Evolutionary conservation across 169 alveolate species (phyloP).

Genomic region (Cryptosporidium sp.): DNA sequence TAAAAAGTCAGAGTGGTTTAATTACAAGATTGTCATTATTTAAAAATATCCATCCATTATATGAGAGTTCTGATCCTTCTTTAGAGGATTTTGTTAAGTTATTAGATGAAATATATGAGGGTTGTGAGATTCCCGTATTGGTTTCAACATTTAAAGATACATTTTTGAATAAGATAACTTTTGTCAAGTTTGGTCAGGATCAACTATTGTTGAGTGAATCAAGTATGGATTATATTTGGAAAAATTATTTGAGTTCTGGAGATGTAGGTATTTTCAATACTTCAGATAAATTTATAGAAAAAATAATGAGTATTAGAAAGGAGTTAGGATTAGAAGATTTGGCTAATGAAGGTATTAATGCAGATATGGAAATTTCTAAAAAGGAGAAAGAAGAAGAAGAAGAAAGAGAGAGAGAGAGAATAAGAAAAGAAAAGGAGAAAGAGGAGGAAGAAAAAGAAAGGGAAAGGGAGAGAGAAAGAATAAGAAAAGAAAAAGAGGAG

Average conservation of each 20-base stretch:
- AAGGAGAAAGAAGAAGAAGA: slow-evolving; percentile 6
- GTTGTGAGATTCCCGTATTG: slow-evolving; percentile 46
- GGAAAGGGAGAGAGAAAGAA: background rate
- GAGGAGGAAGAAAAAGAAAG: background rate
- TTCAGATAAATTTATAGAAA: slow-evolving; percentile 18
- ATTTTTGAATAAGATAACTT: background rate
- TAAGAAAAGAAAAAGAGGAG: background rate
- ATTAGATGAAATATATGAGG: slow-evolving; percentile 59
- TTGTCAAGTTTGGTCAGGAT: slow-evolving; percentile 57
- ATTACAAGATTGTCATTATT: slow-evolving; percentile 52
- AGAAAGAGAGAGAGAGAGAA: background rate
- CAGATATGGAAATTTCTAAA: background rate
- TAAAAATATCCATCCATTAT: slow-evolving; percentile 38
- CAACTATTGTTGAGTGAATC: slow-evolving; percentile 20
- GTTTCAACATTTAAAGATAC: slow-evolving; percentile 31
- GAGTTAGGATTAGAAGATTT: slow-evolving; percentile 46
- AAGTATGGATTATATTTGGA: slow-evolving; percentile 49
- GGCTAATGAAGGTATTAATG: background rate
- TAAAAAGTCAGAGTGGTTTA: slow-evolving; percentile 14
- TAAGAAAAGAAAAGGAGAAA: too few relatives aligned
- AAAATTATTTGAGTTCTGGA: slow-evolving; percentile 18
- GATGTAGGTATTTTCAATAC: background rate
- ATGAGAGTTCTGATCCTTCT: slow-evolving; percentile 23
- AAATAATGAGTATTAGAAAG: slow-evolving; percentile 20
- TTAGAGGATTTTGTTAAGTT: slow-evolving; percentile 41